A percentile compares a stretch with the other conserved stretches of the same genome.
These are phyloP conservation scores for Nevesoporus exiguus DNA, from an alignment of 768 basidiomycete genomes.

Conservation along the genomic window DNA sequence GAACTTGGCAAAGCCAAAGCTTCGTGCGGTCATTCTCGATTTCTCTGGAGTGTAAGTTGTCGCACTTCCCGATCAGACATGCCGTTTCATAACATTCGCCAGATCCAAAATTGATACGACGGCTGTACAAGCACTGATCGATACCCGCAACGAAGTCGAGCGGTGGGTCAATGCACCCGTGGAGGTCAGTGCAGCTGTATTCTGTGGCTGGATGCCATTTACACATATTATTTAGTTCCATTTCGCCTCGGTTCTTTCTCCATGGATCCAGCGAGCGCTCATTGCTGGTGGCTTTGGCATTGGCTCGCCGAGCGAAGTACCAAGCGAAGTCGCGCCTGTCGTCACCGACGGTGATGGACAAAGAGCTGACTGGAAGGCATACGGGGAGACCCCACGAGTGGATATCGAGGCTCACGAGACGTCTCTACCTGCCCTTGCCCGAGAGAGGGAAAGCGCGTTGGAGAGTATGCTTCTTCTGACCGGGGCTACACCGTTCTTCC, in stretches of 20 bases:
- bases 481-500: constrained; percentile 80
- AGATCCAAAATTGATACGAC: constrained; percentile 91
- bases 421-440: constrained; percentile 5
- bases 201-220: neutral
- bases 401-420: constrained; percentile 36
- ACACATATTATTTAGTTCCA: constrained; percentile 64
- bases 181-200: constrained; percentile 44
- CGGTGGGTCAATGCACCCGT: constrained; percentile 76
- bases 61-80: neutral
- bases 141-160: constrained; percentile 81
- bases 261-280: constrained; percentile 89
- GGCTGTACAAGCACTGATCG: constrained; percentile 85
- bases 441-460: neutral
- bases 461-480: constrained; percentile 39
- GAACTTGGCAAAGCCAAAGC: constrained; percentile 55
- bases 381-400: neutral
- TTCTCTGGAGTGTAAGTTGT: constrained; percentile 68
- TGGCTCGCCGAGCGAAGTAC: constrained; percentile 42
- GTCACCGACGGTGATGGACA: constrained; percentile 56
- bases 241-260: constrained; percentile 87
- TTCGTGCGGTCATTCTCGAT: constrained; percentile 89
- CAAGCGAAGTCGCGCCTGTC: constrained; percentile 71
- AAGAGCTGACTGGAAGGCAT: constrained; percentile 23
- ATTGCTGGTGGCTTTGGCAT: constrained; percentile 88
- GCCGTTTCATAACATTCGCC: constrained; percentile 1